Base-by-base conservation (phyloP, 176 grass and related monocot genomes). In the Carex cristatella region DNA sequence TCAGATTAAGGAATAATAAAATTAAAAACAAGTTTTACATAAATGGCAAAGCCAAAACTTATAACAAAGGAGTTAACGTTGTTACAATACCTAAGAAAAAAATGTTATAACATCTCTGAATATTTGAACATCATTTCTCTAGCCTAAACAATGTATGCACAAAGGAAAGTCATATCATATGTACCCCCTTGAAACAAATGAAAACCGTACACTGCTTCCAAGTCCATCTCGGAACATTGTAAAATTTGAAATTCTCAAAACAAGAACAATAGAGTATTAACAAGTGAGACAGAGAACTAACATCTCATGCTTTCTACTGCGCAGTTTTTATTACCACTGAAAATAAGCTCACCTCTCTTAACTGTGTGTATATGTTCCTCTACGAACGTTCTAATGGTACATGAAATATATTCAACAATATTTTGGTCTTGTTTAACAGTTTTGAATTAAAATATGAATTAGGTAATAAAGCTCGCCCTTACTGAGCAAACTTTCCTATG, bases 401-500 rank as follows among this genome's bases (percentile, higher is more conserved):
- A 62, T 19, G 2, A 63, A 63, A 28, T 63, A 23, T 6, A 63
- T 63, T 2, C 6, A 66, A 33, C 13, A 12, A 3, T 30, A 33
- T 30, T 69, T 5, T 69, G 14, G 33, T 35, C 35, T 69, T 42
- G 67, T 5, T 33, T 31, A 1, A 76, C 15, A 73, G 40, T 23
- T 27, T 49, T 48, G 7, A 49, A 49, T 48, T 27, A 49, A 10
- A 46, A 46, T 40, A 40, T 40, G 49, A 49, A 66, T 66, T 10
- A 55, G 73, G 27, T 76, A 54, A 77, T 7, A 31, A 77, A 9
- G 49, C 23, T 77, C 49, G 30, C 49, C 49, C 3, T 70, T 62
- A 85, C 55, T 27, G 48, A 15, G 69, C 69, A 33, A 86, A 56
- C 85, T 74, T 81, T 71, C 37, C 81, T 88, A 87, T 6, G 86